Percentiles rank a stretch among this genome's conserved stretches.
These are phyloP conservation scores for Starmera dryadoides DNA, from an alignment of 805 yeast species.

Conservation along the genomic window DNA sequence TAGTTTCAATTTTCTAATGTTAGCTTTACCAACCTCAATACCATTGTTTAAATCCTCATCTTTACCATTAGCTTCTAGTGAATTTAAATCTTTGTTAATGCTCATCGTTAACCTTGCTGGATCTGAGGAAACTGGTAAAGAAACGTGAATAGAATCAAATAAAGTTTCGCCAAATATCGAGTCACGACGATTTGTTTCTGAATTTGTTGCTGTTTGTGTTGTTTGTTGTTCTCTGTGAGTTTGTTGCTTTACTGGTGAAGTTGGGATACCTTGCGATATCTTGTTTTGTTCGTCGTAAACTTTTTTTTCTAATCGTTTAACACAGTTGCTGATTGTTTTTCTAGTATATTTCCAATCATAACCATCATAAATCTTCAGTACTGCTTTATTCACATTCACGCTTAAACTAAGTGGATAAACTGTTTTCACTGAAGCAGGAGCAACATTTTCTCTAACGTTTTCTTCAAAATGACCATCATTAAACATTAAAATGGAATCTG, in stretches of 20 bases:
- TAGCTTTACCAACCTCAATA: conserved; percentile 18
- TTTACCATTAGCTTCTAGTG: conserved; percentile 14
- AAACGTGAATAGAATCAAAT: conserved; percentile 75
- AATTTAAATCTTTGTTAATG: conserved; percentile 47
- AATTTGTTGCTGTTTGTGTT: conserved; percentile 1
- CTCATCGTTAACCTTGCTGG: conserved; percentile 39
- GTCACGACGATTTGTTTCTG: conserved; percentile 12
- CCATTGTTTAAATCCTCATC: conserved; percentile 4
- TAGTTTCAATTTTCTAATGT: conserved; percentile 43
- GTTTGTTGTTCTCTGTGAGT: background rate
- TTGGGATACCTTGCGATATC: conserved; percentile 3
- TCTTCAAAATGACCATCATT: conserved; percentile 19
- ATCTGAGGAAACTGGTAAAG: conserved; percentile 40
- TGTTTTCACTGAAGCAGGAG: background rate
- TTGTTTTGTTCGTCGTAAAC: conserved; percentile 27
- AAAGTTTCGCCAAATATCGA: conserved; percentile 51
- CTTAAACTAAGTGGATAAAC: conserved; percentile 12
- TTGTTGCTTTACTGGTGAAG: background rate
- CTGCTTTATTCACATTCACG: conserved; percentile 28
- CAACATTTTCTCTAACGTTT: background rate
- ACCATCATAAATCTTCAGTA: conserved; percentile 69
- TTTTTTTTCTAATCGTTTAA: conserved; percentile 50
- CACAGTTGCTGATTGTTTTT: conserved; percentile 53
- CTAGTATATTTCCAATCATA: conserved; percentile 87
- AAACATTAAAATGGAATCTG: conserved; percentile 15